Base-by-base conservation (phyloP, 1,284 basidiomycete species). In the Ganoderma lucidum region DNA sequence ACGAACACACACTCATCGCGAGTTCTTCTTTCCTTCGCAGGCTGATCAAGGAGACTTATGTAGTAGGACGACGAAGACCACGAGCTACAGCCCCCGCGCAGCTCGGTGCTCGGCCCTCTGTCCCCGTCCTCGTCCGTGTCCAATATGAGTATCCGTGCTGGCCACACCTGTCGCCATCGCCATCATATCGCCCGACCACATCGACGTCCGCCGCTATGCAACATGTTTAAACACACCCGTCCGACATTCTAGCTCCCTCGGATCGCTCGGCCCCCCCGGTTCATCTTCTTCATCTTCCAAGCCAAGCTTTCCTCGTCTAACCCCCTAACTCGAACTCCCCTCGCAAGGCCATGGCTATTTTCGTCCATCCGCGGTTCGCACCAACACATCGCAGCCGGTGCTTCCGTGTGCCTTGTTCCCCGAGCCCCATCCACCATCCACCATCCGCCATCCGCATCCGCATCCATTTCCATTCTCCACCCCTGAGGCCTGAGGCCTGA, bases 11-110 rank as follows among this genome's bases (percentile, higher is more conserved):
- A 44, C 53, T 66, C 48, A 67, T 68, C 32, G 70, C 78, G 66
- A 8, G 35, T 8, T 35, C 30, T n/a, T 53, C 42, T 41, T 17
- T 28, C 30, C 35, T 28, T 56, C 58, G 28, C 74, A 91, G 90
- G 72, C 83, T 97, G 65, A 89, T 96, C 80, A 96, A 96, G 78
- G 96, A 97, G 81, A 92, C 93, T 48, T 97, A 96, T 73, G 23
- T 23, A 23, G 23, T 23, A 23, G 23, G 96, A 96, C 78, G 96
- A 97, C 77, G 95, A 96, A 79, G 95, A 96, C 79, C 89, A 91
- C 71, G 91, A 94, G 75, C 81, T 93, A 66, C 91, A 83, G 78
- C 66, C 51, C 15, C 66, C 66, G 44, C 55, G 39, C 59, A 42
- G 59, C 23, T 35, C 35, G 35, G 8, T 35, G 35, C 35, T 30